Base-by-base conservation (phyloP, 495 filamentous ascomycete genomes). In the Tuber microsphaerosporum region DNA sequence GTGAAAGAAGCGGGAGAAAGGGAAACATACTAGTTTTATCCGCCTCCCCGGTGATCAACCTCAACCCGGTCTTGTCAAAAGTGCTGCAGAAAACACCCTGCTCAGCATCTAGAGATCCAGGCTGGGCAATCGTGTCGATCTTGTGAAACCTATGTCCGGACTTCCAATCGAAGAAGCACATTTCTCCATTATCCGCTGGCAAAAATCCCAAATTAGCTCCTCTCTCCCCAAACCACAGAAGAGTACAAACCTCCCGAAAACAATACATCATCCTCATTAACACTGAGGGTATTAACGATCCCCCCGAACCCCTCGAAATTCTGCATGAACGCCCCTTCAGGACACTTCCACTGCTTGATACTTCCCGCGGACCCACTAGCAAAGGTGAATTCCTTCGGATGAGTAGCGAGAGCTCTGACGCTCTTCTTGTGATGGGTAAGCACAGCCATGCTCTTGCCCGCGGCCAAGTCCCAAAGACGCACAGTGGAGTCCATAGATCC, bases 301-400 rank as follows among this genome's bases (percentile, higher is more conserved):
- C 93, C 88, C 79, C 97, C 97, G 77, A 97, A 94, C 56, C 94
- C 94, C 65, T 97, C 94, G 82, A 97, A 99, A 84, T 98, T 98
- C 85, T 97, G 94, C 96, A 99, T 99, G 84, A 99, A 97, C 44
- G 92, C 93, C 51, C 94, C 96, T 84, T 97, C 94, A 26, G 96
- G 96, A 81, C 94, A 98, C 84, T 98, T 98, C 94, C 95, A 99
- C 84, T 98, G 96, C 87, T 99, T 99, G 86, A 99, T 99, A 83
- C 91, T 93, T 39, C 91, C 91, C 0, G 94, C 93, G 81, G 92
- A 95, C 75, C 92, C 94, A 76, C 89, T 93, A 44, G 94, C 96
- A 80, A 99, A 99, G 1, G 96, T 99, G 84, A 97, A 99, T 83
- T 99, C 96, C 72, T 88, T 90, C 0, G 96, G 96, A 84, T 98